Evolutionary conservation across 192 early-diverging fungal genomes (phyloP).

Genomic region (Chytriomyces confervae): DNA sequence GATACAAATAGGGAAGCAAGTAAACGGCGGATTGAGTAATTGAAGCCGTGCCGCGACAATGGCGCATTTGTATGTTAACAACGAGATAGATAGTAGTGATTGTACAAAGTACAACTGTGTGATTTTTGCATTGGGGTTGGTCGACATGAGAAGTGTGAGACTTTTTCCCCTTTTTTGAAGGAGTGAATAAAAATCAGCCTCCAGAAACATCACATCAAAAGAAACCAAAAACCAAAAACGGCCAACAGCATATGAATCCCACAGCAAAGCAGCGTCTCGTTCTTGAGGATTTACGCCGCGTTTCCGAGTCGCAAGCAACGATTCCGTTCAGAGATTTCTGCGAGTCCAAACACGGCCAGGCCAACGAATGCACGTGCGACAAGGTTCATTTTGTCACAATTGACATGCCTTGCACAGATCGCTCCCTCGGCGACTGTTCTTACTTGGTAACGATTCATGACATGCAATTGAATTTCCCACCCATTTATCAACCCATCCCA

Average conservation of each 20-base stretch:
- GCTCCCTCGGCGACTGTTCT: conserved; percentile 65
- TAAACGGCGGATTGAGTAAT: no score
- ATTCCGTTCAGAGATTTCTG: conserved; percentile 58
- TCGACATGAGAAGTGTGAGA: no score
- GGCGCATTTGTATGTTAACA: no score
- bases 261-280: conserved; percentile 26
- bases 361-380: conserved; percentile 10
- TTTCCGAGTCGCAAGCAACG: background rate
- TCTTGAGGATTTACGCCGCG: background rate
- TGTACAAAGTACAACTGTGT: no score
- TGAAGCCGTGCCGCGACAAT: no score
- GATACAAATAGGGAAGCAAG: no score
- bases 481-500: conserved; percentile 23
- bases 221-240: no score
- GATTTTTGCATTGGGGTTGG: no score
- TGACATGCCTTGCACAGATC: conserved; percentile 55
- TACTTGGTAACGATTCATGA: conserved; percentile 38
- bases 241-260: background rate
- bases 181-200: no score
- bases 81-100: no score
- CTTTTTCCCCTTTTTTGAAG: no score
- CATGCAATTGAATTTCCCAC: background rate
- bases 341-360: conserved; percentile 53
- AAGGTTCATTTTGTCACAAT: conserved; percentile 63
- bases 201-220: no score